Percentiles rank a stretch among this genome's conserved stretches.
Evolutionary conservation across 2,329 filamentous ascomycete genomes (phyloP).

Genomic region (Aspergillus ustus): DNA sequence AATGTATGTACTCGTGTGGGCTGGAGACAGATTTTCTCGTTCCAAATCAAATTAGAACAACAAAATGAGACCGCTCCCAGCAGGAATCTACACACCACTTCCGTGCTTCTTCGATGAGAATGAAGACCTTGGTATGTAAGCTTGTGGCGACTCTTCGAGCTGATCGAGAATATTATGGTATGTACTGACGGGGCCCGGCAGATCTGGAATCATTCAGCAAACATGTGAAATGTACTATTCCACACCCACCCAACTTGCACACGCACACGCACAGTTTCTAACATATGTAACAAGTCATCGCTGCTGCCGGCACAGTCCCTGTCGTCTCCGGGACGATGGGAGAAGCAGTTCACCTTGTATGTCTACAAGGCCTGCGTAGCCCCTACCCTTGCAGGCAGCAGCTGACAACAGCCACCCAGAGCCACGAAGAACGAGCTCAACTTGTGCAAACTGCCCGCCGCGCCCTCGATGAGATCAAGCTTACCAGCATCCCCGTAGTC

Average conservation of each 20-base stretch:
- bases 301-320: neutral
- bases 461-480: neutral
- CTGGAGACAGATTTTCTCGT: too few species aligned
- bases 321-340: neutral
- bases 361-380: neutral
- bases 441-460: neutral
- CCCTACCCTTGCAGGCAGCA: neutral
- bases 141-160: neutral
- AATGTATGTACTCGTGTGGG: too few species aligned
- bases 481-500: neutral
- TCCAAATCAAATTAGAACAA: too few species aligned
- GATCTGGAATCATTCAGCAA: neutral
- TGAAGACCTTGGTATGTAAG: constrained; percentile 7
- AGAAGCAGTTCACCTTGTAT: constrained; percentile 1
- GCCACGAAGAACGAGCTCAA: neutral
- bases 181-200: neutral
- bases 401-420: neutral
- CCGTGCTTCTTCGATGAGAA: constrained; percentile 1
- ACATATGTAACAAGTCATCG: neutral
- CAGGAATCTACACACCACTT: constrained; percentile 3
- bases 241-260: neutral
- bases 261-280: neutral
- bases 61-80: neutral
- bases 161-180: too few species aligned
- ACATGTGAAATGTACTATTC: constrained; percentile 6